Evolutionary conservation across 2,329 filamentous ascomycete species (phyloP).

Genomic region (Davidsoniella eucalypti): DNA sequence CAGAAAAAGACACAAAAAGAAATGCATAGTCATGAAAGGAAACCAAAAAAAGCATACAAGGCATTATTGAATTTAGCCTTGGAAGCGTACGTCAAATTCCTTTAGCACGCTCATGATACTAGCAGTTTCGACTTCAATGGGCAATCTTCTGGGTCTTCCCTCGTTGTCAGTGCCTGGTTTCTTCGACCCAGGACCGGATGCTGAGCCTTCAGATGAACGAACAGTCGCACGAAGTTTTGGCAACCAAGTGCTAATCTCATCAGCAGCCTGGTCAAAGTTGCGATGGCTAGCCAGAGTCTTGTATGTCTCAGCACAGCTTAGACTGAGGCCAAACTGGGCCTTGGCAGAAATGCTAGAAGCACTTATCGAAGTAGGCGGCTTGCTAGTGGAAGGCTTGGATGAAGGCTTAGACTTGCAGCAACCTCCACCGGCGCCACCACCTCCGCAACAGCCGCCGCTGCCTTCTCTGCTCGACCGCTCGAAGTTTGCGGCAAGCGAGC

Average conservation of each 20-base stretch:
- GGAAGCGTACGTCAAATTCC: slow-evolving; percentile 63
- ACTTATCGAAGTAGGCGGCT: not conserved
- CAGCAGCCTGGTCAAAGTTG: slow-evolving; percentile 55
- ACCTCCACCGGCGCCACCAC: slow-evolving; percentile 39
- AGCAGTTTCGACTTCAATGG: slow-evolving; percentile 65
- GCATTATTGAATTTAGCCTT: slow-evolving; percentile 3
- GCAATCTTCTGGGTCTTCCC: slow-evolving; percentile 25
- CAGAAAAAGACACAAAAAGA: too few relatives aligned
- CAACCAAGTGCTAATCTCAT: slow-evolving; percentile 61
- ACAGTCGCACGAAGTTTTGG: slow-evolving; percentile 50
- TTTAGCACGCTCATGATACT: slow-evolving; percentile 77
- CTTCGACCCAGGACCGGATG: slow-evolving; percentile 18
- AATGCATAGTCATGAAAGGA: too few relatives aligned
- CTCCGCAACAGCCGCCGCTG: slow-evolving; percentile 45
- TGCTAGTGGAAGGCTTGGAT: slow-evolving; percentile 18
- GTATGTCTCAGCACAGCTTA: slow-evolving; percentile 63
- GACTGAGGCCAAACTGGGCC: slow-evolving; percentile 32
- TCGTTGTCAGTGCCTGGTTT: slow-evolving; percentile 10
- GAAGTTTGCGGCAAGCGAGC: slow-evolving; percentile 55
- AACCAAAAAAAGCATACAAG: not conserved
- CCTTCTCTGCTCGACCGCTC: slow-evolving; percentile 24
- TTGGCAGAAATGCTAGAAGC: slow-evolving; percentile 15
- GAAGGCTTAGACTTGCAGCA: slow-evolving; percentile 42
- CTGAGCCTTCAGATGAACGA: slow-evolving; percentile 16
- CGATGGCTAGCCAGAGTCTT: slow-evolving; percentile 63